Evolutionary conservation across 352 stramenopile species (phyloP).

Genomic region (Plasmopara halstedii): DNA sequence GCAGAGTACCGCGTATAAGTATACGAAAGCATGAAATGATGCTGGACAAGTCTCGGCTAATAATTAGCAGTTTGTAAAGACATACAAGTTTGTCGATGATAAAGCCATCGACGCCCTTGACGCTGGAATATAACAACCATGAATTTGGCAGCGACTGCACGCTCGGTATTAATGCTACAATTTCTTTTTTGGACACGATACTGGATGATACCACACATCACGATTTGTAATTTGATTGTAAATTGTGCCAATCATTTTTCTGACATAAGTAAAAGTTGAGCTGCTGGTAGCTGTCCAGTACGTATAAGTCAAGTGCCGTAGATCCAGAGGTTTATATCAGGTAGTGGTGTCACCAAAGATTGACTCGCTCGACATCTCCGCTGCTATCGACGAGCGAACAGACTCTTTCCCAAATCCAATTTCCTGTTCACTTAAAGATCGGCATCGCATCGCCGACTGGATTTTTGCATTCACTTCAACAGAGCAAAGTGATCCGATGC

Average conservation of each 20-base stretch:
- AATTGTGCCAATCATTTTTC: background rate
- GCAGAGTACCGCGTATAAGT: slow-evolving; percentile 12
- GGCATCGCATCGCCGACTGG: slow-evolving; percentile 20
- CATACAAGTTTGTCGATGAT: background rate
- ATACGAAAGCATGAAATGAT: slow-evolving; percentile 23
- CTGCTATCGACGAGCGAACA: slow-evolving; percentile 40
- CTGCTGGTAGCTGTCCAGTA: too few relatives aligned
- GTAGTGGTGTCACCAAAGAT: slow-evolving; percentile 38
- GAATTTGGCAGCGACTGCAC: slow-evolving; percentile 22
- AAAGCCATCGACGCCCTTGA: slow-evolving; percentile 26
- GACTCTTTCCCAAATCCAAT: slow-evolving; percentile 35
- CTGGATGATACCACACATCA: too few relatives aligned
- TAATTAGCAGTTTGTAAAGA: slow-evolving; percentile 14
- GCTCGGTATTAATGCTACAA: slow-evolving; percentile 33
- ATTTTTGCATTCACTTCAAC: slow-evolving; percentile 33
- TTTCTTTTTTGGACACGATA: too few relatives aligned
- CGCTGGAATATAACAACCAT: slow-evolving; percentile 27
- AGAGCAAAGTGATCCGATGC: slow-evolving; percentile 16
- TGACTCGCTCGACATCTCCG: slow-evolving; percentile 47
- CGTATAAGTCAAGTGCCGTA: too few relatives aligned
- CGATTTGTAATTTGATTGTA: slow-evolving; percentile 9
- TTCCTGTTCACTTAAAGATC: slow-evolving; percentile 4
- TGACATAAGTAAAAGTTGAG: too few relatives aligned
- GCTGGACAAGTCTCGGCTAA: slow-evolving; percentile 28
- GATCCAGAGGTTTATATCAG: slow-evolving; percentile 20